Evolutionary conservation across 2,329 filamentous ascomycete species (phyloP), one percentile per base, ranked within the genome.

Genomic region (Neofusicoccum umdonicola): DNA sequence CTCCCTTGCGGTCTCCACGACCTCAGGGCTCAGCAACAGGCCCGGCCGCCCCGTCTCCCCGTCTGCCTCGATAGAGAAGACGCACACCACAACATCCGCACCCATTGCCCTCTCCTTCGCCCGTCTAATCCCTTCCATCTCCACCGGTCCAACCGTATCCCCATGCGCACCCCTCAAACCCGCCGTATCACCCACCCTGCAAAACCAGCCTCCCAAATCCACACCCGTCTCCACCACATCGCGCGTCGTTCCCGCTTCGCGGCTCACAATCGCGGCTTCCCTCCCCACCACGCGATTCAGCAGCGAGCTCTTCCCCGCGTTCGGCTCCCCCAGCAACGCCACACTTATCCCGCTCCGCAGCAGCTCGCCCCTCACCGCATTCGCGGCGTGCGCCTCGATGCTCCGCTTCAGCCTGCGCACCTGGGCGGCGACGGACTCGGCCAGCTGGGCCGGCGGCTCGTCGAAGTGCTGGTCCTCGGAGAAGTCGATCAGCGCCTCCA

Each of bases 401-500:
- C 88, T 83, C 35, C 75, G 73, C 63, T 87, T 80, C 64, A 98
- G 85, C 0, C 72, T 75, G 1, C 76, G 73, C 2, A 96, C 85
- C 72, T 93, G 87, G 0, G 69, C 69, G 1, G 87, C 84, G 35
- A 97, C 91, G 56, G 88, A 92, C 0, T 73, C 76, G 50, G 96
- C 83, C 22, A 98, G 82, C 63, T 90, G 85, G 0, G 83, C 79
- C 0, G 92, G 90, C 2, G 91, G 89, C 77, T 97, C 93, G 70
- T 98, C 93, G 72, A 99, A 96, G 79, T 98, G 91, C 78, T 99
- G 94, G 72, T 98, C 95, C 76, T 99, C 95, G 0, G 92, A 90
- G 75, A 99, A 99, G 77, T 99, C 95, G 67, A 99, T 98, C 69
- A 99, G 80, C 0, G 95, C 95, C 78, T 99, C 95, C 44, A 99